Evolutionary conservation across 2,329 filamentous ascomycete species (phyloP).

Genomic region (Onygenales sp.): DNA sequence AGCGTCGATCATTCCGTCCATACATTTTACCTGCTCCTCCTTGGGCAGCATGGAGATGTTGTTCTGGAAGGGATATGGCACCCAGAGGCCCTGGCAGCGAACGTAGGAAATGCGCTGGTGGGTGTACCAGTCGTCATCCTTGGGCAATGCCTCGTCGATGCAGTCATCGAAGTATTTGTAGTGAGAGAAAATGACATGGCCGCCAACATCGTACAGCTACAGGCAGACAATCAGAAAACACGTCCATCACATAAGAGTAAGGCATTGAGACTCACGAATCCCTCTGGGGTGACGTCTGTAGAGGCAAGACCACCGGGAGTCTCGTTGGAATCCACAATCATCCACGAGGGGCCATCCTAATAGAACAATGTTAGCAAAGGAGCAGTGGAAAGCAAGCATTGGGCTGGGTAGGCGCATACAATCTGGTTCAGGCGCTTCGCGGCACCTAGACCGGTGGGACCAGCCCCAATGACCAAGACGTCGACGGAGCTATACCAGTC

Average conservation of each 20-base stretch:
- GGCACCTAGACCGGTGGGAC: conserved; percentile 92
- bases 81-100: conserved; percentile 92
- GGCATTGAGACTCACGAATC: conserved; percentile 65
- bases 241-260: conserved; percentile 13
- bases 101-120: conserved; percentile 99
- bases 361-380: conserved; percentile 11
- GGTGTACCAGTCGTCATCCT: conserved; percentile 89
- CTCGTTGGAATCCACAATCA: conserved; percentile 88
- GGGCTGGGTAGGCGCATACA: conserved; percentile 44
- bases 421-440: conserved; percentile 97
- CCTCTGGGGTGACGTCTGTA: conserved; percentile 89
- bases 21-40: conserved; percentile 89
- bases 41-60: conserved; percentile 98
- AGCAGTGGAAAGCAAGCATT: neutral
- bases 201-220: conserved; percentile 95
- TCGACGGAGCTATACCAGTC: conserved; percentile 70
- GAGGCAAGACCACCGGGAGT: conserved; percentile 92
- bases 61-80: conserved; percentile 99
- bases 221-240: neutral
- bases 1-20: conserved; percentile 93
- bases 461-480: conserved; percentile 94
- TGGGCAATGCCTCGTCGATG: conserved; percentile 91
- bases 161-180: conserved; percentile 99
- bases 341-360: conserved; percentile 84
- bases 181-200: conserved; percentile 98